Evolutionary conservation across 768 basidiomycete species (phyloP).

Genomic region (Mrakia frigida): DNA sequence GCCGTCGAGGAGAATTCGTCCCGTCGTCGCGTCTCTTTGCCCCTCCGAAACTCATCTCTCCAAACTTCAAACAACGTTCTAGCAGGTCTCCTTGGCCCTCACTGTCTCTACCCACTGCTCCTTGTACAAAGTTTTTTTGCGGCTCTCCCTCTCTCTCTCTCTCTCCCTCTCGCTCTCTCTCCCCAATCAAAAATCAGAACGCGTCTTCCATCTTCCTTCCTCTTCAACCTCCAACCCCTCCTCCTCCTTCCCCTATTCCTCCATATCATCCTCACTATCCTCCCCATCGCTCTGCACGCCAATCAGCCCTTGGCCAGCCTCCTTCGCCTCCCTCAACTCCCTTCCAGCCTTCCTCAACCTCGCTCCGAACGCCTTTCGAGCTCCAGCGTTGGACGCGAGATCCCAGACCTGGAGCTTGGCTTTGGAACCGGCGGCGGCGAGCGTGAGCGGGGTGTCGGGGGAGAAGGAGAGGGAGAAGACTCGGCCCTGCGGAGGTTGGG

Average conservation of each 20-base stretch:
- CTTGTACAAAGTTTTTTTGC: too few relatives aligned
- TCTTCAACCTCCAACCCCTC: too few relatives aligned
- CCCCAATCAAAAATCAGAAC: not conserved
- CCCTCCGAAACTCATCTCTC: too few relatives aligned
- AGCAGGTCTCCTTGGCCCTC: too few relatives aligned
- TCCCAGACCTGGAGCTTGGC: constrained; percentile 96
- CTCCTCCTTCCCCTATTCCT: not conserved
- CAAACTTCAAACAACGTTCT: too few relatives aligned
- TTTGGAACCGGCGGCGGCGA: constrained; percentile 91
- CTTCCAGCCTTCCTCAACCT: constrained; percentile 71
- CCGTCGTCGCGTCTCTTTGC: too few relatives aligned
- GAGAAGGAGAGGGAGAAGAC: constrained; percentile 89
- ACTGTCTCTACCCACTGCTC: too few relatives aligned
- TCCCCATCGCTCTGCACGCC: constrained; percentile 36
- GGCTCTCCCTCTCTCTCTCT: too few relatives aligned
- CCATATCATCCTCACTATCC: constrained; percentile 29
- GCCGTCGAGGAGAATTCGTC: too few relatives aligned
- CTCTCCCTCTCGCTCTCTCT: too few relatives aligned
- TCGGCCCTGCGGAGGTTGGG: constrained; percentile 63
- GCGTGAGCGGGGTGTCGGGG: constrained; percentile 77
- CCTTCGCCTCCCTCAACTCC: constrained; percentile 48
- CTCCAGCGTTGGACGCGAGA: constrained; percentile 73
- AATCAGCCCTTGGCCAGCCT: constrained; percentile 41
- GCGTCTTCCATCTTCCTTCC: not conserved
- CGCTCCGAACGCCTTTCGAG: constrained; percentile 71